Conservation (phyloP, 805 yeast species). For the Metschnikowia vanudenii region DNA sequence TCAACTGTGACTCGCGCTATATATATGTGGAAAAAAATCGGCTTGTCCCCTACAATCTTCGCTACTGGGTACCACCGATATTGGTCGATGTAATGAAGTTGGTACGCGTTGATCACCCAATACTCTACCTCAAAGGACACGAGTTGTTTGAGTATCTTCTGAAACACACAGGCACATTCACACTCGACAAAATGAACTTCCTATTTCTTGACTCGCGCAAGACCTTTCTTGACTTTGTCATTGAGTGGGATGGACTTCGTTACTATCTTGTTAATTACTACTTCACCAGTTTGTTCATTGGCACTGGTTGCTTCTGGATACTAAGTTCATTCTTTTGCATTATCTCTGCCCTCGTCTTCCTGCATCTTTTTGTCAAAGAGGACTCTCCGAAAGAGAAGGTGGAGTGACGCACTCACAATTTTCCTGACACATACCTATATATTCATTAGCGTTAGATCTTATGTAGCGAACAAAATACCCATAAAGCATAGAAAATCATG, state of each 20-base stretch:
- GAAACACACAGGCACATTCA: slow-evolving; percentile 3
- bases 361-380: slow-evolving; percentile 16
- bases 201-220: slow-evolving; percentile 13
- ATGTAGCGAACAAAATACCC: too few relatives aligned
- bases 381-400: not conserved
- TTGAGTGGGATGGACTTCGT: slow-evolving; percentile 41
- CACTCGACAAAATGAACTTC: slow-evolving; percentile 8
- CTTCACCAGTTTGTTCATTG: slow-evolving; percentile 31
- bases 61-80: slow-evolving; percentile 38
- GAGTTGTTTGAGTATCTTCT: slow-evolving; percentile 8
- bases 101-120: slow-evolving; percentile 16
- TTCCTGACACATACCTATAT: too few relatives aligned
- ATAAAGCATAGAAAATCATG: too few relatives aligned
- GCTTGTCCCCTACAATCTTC: slow-evolving; percentile 36
- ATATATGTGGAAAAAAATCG: slow-evolving; percentile 31
- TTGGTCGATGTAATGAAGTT: slow-evolving; percentile 22
- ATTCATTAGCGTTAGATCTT: too few relatives aligned
- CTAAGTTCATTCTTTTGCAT: slow-evolving; percentile 32
- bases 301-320: slow-evolving; percentile 39
- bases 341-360: slow-evolving; percentile 23
- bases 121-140: slow-evolving; percentile 14
- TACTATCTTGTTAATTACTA: slow-evolving; percentile 40
- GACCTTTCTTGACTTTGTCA: slow-evolving; percentile 27
- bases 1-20: slow-evolving; percentile 32
- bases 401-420: not conserved